Percentiles rank a stretch among this genome's conserved stretches.
Conservation (phyloP, 2,329 filamentous ascomycete genomes). For the Beauveria scarabaeidicola region DNA sequence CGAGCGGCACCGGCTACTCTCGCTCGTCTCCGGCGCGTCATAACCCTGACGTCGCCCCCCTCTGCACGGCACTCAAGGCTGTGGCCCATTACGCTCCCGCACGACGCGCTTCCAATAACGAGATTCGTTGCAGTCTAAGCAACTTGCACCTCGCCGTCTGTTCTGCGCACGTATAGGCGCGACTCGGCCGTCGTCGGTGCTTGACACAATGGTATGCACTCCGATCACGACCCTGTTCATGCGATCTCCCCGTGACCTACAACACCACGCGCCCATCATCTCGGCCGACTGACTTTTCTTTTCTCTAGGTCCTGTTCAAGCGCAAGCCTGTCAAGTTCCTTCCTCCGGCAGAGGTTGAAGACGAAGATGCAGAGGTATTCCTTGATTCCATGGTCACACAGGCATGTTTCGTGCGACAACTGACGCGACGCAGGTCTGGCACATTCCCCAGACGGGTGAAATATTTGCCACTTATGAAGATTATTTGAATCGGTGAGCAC, state of each 20-base stretch:
- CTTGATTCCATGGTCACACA: slow-evolving; percentile 9
- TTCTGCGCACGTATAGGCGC: background rate
- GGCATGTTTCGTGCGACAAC: slow-evolving; percentile 12
- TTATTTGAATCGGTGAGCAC: slow-evolving; percentile 68
- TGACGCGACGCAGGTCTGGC: slow-evolving; percentile 65
- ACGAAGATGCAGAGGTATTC: slow-evolving; percentile 76
- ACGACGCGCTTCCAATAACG: background rate
- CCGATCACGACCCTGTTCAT: background rate
- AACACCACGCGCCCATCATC: background rate
- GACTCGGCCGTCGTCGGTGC: background rate
- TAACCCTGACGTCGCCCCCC: background rate
- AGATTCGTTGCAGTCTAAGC: background rate
- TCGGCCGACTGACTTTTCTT: background rate
- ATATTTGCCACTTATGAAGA: slow-evolving; percentile 83
- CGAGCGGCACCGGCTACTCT: background rate
- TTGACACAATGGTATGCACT: slow-evolving; percentile 1
- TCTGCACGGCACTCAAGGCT: background rate
- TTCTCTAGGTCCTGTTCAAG: slow-evolving; percentile 78
- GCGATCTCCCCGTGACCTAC: background rate
- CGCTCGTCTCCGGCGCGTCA: slow-evolving; percentile 1
- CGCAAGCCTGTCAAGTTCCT: slow-evolving; percentile 86
- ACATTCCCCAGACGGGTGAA: slow-evolving; percentile 83
- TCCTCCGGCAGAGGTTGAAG: slow-evolving; percentile 60
- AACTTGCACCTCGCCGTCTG: background rate
- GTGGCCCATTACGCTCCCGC: background rate